These are phyloP conservation scores for Crithidia thermophila DNA, from an alignment of 208 protist genomes.

Conservation along the genomic window DNA sequence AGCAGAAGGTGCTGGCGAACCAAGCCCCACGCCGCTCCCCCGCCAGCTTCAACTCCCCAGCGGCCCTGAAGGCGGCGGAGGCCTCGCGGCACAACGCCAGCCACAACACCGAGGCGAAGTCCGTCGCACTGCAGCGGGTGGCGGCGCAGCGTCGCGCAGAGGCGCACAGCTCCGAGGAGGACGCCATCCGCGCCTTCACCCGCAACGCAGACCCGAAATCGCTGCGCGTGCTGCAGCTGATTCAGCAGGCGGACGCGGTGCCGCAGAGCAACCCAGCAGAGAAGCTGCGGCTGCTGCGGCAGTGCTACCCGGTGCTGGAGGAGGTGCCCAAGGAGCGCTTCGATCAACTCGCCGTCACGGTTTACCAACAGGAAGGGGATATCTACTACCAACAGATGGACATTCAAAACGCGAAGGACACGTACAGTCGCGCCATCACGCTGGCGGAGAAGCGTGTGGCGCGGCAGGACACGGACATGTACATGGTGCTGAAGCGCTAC, in stretches of 20 bases:
- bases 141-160: slow-evolving; percentile 17
- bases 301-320: slow-evolving; percentile 73
- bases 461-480: slow-evolving; percentile 76
- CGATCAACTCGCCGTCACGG: slow-evolving; percentile 72
- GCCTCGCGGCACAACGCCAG: background rate
- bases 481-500: slow-evolving; percentile 86
- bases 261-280: slow-evolving; percentile 36
- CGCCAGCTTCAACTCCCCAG: slow-evolving; percentile 22
- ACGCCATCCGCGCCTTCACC: slow-evolving; percentile 43
- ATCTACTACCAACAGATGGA: slow-evolving; percentile 58
- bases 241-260: slow-evolving; percentile 63
- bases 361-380: slow-evolving; percentile 84
- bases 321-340: slow-evolving; percentile 56
- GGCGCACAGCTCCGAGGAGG: slow-evolving; percentile 23
- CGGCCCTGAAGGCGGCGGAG: slow-evolving; percentile 4
- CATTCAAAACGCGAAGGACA: slow-evolving; percentile 59
- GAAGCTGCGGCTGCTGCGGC: slow-evolving; percentile 55
- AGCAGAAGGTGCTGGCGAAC: slow-evolving; percentile 33
- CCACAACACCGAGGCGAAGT: slow-evolving; percentile 8
- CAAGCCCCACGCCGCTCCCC: slow-evolving; percentile 15
- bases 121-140: slow-evolving; percentile 13
- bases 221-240: slow-evolving; percentile 59
- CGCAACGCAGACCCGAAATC: slow-evolving; percentile 56
- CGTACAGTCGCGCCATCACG: slow-evolving; percentile 75
- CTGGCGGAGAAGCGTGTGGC: slow-evolving; percentile 80